Conservation (phyloP, 1,284 basidiomycete genomes). For the Paramarasmius palmivorus region DNA sequence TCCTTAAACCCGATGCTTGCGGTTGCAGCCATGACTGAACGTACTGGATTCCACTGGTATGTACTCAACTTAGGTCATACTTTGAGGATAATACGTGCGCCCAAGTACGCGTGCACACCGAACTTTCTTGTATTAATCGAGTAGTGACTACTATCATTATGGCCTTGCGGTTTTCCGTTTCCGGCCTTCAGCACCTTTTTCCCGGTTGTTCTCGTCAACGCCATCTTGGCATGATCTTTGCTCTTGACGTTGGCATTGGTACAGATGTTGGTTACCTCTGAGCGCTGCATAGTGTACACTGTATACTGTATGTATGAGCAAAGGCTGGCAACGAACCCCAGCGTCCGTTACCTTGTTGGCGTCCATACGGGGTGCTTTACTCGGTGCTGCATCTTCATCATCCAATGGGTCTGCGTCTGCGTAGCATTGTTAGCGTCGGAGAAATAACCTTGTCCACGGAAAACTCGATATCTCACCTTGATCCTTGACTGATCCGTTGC, state of each 20-base stretch:
- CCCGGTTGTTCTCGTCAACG: constrained; percentile 53
- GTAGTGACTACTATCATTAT: neutral
- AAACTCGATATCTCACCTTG: neutral
- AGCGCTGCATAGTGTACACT: constrained; percentile 56
- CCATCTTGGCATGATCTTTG: constrained; percentile 69
- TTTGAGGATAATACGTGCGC: constrained; percentile 17
- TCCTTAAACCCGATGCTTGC: neutral
- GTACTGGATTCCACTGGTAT: neutral
- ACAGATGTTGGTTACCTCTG: constrained; percentile 94
- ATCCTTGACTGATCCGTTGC: no score
- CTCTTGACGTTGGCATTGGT: constrained; percentile 87
- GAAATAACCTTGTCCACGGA: neutral
- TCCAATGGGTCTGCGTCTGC: constrained; percentile 14
- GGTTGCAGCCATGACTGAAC: neutral
- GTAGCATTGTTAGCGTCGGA: neutral
- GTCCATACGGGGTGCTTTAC: constrained; percentile 80
- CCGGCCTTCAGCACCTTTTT: constrained; percentile 34
- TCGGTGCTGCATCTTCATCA: constrained; percentile 30
- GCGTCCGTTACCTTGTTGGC: constrained; percentile 74
- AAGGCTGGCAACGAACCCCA: constrained; percentile 7
- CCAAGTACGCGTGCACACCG: constrained; percentile 8
- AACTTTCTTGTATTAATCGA: neutral
- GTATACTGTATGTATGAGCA: no score
- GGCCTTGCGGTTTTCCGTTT: neutral
- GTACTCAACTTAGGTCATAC: constrained; percentile 25